Evolutionary conservation across 768 basidiomycete genomes (phyloP), one percentile per base, ranked within the genome.

Genomic region (Chalciporus sphaerocephalus): DNA sequence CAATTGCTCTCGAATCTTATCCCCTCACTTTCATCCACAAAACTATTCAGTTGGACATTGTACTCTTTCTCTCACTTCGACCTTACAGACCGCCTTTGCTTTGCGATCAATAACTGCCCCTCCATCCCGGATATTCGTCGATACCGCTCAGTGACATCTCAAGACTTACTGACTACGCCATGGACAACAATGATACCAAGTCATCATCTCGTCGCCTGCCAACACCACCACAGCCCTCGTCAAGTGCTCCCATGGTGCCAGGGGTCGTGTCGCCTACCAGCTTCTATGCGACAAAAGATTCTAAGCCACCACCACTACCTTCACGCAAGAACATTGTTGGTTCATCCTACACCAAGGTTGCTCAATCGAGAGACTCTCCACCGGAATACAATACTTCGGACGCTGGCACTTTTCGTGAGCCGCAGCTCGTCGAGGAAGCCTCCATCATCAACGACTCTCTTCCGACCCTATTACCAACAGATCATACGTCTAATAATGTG

Each of bases 391-490:
- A 47, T 11, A 13, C 57, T 24, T 20, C 46, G 27, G 64, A 58
- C 20, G 41, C 35, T 44, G 61, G 46, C 33, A 51, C 54, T 16
- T 81, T 71, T 60, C 74, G 79, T 21, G 79, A 83, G 58, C 79
- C 80, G 1, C 78, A 82, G 55, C 67, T 79, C 10, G 70, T 81
- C 2, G 56, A 62, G 22, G 79, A 76, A 30, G 68, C 68, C n/a
- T 57, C 63, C 33, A 57, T 69, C 27, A 51, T 41, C 13, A 67
- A 65, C 20, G 70, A 65, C 33, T 30, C 74, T 5, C 61, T 67
- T 12, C 64, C 76, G 6, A 55, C 52, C 20, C 60, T 65, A 40
- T 61, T 75, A n/a, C 70, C 75, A 22, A 52, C 63, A 2, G 64
- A 68, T 2, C 60, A 58, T 20, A 46, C 10, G 63, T 56, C 27